phyloP scores from a whole-genome alignment of 805 yeast species.

The Candida dendrica region DNA sequence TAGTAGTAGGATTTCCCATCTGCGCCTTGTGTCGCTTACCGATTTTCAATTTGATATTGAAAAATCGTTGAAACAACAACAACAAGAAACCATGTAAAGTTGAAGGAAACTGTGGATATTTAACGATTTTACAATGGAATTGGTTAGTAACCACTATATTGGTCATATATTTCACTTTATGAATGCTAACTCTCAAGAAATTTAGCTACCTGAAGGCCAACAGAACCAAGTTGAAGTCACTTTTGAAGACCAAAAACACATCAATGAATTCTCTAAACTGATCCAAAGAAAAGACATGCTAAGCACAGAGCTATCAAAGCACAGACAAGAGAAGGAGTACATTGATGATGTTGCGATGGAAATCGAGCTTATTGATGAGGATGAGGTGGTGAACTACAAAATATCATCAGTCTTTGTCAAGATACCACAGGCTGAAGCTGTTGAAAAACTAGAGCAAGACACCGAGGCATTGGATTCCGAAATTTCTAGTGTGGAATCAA shows the following conservation, averaged over 20 bases:
- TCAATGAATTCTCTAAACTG: constrained; percentile 81
- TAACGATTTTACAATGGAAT: constrained; percentile 11
- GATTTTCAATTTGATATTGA: too few relatives aligned
- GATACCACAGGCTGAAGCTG: constrained; percentile 58
- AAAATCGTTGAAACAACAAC: too few relatives aligned
- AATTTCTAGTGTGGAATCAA: constrained; percentile 37
- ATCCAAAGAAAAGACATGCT: constrained; percentile 63
- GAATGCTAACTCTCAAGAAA: background rate
- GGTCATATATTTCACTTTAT: too few relatives aligned
- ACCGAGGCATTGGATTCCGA: constrained; percentile 42
- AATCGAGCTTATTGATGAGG: constrained; percentile 77
- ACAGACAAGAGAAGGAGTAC: constrained; percentile 72
- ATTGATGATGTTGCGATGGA: constrained; percentile 82
- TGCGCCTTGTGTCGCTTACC: too few relatives aligned
- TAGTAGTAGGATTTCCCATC: too few relatives aligned
- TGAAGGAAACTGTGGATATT: too few relatives aligned
- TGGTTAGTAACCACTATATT: constrained; percentile 4
- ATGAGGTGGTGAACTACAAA: constrained; percentile 64
- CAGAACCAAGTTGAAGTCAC: constrained; percentile 32
- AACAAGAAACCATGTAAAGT: too few relatives aligned
- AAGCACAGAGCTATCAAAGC: constrained; percentile 38
- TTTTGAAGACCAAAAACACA: constrained; percentile 70
- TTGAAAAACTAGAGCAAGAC: constrained; percentile 61
- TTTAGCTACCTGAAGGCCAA: constrained; percentile 33
- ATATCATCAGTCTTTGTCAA: constrained; percentile 77